Conservation (phyloP, 2,329 filamentous ascomycete species). For the Penicillium paneum region DNA sequence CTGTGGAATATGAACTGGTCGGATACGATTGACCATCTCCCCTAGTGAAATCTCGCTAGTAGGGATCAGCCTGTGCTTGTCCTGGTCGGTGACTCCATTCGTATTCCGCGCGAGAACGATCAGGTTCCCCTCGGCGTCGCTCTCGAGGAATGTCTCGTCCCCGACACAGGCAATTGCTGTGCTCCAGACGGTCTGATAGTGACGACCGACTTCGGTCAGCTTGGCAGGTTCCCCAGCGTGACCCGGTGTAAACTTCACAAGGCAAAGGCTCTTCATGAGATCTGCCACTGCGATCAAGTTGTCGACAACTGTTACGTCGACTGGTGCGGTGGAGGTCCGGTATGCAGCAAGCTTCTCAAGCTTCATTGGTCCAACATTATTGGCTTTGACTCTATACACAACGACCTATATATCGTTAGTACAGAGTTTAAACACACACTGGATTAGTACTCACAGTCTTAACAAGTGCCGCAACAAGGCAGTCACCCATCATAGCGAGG, state of each 20-base stretch:
- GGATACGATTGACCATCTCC: slow-evolving; percentile 89
- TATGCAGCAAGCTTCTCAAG: slow-evolving; percentile 73
- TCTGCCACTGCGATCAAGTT: slow-evolving; percentile 81
- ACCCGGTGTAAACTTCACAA: slow-evolving; percentile 68
- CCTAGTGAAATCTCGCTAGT: slow-evolving; percentile 81
- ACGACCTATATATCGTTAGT: slow-evolving; percentile 49
- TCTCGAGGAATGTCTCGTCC: slow-evolving; percentile 72
- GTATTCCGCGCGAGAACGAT: slow-evolving; percentile 72
- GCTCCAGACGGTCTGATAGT: slow-evolving; percentile 77
- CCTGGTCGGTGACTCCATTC: slow-evolving; percentile 70
- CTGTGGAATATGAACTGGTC: slow-evolving; percentile 66
- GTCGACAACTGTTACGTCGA: slow-evolving; percentile 72
- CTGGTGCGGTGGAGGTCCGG: slow-evolving; percentile 76
- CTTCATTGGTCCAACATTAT: slow-evolving; percentile 39
- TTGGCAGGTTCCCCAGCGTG: slow-evolving; percentile 57
- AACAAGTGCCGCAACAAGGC: slow-evolving; percentile 80
- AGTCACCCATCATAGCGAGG: slow-evolving; percentile 68
- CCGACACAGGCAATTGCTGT: slow-evolving; percentile 73
- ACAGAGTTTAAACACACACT: not conserved
- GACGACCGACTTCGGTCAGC: slow-evolving; percentile 71
- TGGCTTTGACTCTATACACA: slow-evolving; percentile 52
- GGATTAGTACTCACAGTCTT: slow-evolving; percentile 64
- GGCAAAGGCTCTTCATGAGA: slow-evolving; percentile 84
- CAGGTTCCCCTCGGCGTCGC: slow-evolving; percentile 84
- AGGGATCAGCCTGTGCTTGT: slow-evolving; percentile 66